phyloP scores from a whole-genome alignment of 164 flowering plant species.

The Aristolochia contorta region DNA sequence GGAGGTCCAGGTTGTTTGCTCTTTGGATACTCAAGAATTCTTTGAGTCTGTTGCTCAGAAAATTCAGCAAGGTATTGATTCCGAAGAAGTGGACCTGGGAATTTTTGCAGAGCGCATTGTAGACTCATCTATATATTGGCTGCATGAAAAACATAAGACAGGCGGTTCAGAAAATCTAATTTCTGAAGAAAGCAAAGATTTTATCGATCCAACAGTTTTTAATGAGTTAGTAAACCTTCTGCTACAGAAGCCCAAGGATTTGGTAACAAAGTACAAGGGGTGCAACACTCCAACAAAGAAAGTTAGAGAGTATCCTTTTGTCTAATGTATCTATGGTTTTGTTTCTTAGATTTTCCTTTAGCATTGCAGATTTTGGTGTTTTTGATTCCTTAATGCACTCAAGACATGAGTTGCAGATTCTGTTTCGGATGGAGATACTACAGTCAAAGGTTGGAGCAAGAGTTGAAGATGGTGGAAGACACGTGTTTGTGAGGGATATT shows the following conservation, averaged over 20 bases:
- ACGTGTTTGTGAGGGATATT: conserved; percentile 72
- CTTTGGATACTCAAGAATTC: conserved; percentile 28
- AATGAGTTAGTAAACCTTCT: conserved; percentile 39
- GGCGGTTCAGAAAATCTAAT: conserved; percentile 15
- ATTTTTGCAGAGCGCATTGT: conserved; percentile 73
- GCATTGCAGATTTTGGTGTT: not conserved
- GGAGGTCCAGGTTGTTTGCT: conserved; percentile 21
- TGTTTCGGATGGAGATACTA: conserved; percentile 88
- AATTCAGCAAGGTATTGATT: conserved; percentile 54
- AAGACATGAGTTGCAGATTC: conserved; percentile 85
- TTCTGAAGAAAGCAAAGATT: conserved; percentile 15
- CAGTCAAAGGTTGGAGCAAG: conserved; percentile 37
- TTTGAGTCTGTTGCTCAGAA: conserved; percentile 28
- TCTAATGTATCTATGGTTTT: not conserved
- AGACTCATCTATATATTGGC: conserved; percentile 40
- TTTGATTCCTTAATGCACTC: conserved; percentile 37
- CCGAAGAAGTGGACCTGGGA: conserved; percentile 57
- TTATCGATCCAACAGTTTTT: conserved; percentile 16
- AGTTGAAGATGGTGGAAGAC: conserved; percentile 37
- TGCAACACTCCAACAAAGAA: conserved; percentile 27
- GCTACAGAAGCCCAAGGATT: conserved; percentile 57
- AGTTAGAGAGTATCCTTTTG: conserved; percentile 78
- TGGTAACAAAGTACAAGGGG: conserved; percentile 32
- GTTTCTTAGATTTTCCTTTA: not conserved
- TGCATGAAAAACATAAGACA: conserved; percentile 26